Percentiles rank a stretch among this genome's conserved stretches.
phyloP scores from a whole-genome alignment of 495 filamentous ascomycete species.

The Neurospora cerealis region DNA sequence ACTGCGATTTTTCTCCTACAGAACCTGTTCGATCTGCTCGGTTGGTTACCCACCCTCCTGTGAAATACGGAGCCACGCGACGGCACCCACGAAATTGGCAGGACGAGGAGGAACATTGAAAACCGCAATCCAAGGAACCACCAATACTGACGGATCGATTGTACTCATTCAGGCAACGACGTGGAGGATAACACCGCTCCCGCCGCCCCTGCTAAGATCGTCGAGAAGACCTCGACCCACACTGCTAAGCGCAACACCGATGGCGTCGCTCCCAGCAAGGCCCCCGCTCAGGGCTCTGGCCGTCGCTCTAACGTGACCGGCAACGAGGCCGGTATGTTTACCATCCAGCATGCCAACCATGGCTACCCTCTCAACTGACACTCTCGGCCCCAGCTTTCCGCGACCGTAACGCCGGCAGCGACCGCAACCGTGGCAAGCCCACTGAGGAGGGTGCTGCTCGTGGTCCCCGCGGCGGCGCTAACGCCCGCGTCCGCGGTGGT shows the following conservation, averaged over 20 bases:
- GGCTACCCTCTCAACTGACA: slow-evolving; percentile 2
- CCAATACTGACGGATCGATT: slow-evolving; percentile 17
- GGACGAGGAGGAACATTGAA: slow-evolving; percentile 11
- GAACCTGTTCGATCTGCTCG: slow-evolving; percentile 86
- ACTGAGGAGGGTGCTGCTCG: slow-evolving; percentile 56
- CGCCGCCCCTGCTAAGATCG: slow-evolving; percentile 68
- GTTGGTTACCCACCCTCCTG: slow-evolving; percentile 32
- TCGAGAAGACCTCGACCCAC: slow-evolving; percentile 73
- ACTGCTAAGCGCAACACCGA: slow-evolving; percentile 83
- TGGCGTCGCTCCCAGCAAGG: slow-evolving; percentile 54
- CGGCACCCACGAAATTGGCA: background rate
- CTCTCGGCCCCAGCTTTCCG: slow-evolving; percentile 64
- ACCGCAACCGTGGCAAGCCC: slow-evolving; percentile 73
- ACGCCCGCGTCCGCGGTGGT: slow-evolving; percentile 52
- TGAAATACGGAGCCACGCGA: slow-evolving; percentile 9
- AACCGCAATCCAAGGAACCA: slow-evolving; percentile 14
- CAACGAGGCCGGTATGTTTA: slow-evolving; percentile 66
- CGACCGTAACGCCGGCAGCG: slow-evolving; percentile 74
- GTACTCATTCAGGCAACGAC: slow-evolving; percentile 55
- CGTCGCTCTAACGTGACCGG: slow-evolving; percentile 50
- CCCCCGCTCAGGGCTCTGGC: slow-evolving; percentile 30
- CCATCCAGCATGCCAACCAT: background rate
- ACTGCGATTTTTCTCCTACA: slow-evolving; percentile 20
- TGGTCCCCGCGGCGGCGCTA: slow-evolving; percentile 41
- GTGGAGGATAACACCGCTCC: slow-evolving; percentile 75